phyloP scores from a whole-genome alignment of 306 rosid genomes.

The Trifolium fragiferum region DNA sequence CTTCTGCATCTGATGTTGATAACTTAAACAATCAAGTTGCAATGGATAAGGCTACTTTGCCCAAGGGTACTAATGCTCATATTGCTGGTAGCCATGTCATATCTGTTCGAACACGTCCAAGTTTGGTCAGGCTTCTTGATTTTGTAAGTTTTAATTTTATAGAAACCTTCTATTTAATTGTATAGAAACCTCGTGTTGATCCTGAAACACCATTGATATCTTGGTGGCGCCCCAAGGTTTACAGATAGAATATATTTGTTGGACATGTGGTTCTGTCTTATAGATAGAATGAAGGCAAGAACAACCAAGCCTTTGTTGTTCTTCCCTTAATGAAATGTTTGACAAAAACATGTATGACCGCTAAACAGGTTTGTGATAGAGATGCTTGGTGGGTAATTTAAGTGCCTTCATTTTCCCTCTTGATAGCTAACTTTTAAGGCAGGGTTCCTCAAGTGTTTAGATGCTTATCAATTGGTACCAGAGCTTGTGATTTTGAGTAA shows the following conservation, averaged over 20 bases:
- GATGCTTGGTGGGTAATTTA: no score
- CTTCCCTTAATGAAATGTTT: background rate
- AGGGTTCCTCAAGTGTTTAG: no score
- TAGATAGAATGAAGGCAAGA: background rate
- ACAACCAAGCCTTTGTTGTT: background rate
- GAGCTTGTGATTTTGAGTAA: no score
- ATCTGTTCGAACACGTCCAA: constrained; percentile 56
- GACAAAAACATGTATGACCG: background rate
- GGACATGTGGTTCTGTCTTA: background rate
- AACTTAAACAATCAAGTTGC: constrained; percentile 64
- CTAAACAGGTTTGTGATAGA: background rate
- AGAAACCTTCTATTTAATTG: constrained; percentile 13
- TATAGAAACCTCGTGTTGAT: constrained; percentile 24
- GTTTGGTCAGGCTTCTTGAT: constrained; percentile 66
- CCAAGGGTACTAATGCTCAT: constrained; percentile 50
- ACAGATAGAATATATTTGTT: background rate
- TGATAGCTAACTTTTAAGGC: no score
- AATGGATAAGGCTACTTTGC: constrained; percentile 55
- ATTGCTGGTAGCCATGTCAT: constrained; percentile 59
- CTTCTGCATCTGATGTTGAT: constrained; percentile 83
- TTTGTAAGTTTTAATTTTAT: constrained; percentile 58
- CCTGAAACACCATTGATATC: constrained; percentile 22
- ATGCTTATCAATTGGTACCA: no score
- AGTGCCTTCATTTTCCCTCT: no score
- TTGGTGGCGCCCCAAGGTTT: background rate